Evolutionary conservation across 2,329 filamentous ascomycete genomes (phyloP).

Genomic region (Sporothrix brunneoviolacea): DNA sequence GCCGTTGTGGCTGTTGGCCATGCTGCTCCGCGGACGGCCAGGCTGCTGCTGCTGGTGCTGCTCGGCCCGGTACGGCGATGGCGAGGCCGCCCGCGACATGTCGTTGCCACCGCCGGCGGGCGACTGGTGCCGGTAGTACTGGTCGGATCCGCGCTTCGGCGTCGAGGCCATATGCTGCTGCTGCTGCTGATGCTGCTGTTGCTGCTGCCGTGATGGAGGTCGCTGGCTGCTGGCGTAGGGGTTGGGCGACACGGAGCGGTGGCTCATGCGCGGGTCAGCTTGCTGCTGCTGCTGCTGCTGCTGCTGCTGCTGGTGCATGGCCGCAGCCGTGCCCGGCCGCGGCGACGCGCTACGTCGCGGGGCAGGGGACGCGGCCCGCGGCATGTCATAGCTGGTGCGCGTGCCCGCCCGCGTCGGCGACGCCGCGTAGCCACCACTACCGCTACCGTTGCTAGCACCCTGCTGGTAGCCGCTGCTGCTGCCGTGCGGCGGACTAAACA

Average conservation of each 20-base stretch:
- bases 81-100: constrained; percentile 37
- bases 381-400: constrained; percentile 48
- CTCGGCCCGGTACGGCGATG: constrained; percentile 38
- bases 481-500: constrained; percentile 62
- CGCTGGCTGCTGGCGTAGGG: constrained; percentile 45
- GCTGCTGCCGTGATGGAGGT: constrained; percentile 19
- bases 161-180: constrained; percentile 22
- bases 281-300: constrained; percentile 13
- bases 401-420: constrained; percentile 51
- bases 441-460: constrained; percentile 16
- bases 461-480: constrained; percentile 15
- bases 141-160: constrained; percentile 41
- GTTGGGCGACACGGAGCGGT: constrained; percentile 43
- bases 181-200: constrained; percentile 29
- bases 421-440: constrained; percentile 12
- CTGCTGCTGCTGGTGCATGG: constrained; percentile 8
- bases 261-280: constrained; percentile 30
- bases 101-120: too few species aligned
- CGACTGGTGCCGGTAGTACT: constrained; percentile 46
- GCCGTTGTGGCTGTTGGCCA: constrained; percentile 30
- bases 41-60: too few species aligned
- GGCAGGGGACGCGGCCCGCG: constrained; percentile 60
- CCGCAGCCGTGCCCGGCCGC: constrained; percentile 45
- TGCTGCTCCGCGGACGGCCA: constrained; percentile 43
- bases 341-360: constrained; percentile 59